Base-by-base conservation (phyloP, 176 grass and related monocot genomes). In the Eragrostis curvula region DNA sequence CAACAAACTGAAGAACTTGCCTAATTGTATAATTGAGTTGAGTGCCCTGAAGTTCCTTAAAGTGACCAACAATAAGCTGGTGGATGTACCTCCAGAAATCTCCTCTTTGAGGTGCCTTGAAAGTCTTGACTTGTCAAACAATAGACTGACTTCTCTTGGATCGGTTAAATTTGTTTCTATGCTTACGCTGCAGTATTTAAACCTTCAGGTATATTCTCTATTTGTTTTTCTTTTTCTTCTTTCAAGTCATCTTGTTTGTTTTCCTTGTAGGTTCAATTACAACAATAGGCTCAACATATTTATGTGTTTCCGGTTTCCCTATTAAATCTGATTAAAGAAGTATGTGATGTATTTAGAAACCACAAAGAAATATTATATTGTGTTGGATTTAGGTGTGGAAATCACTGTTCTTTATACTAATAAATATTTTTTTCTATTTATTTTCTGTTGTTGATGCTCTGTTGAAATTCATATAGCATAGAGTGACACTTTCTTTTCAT, bases 1-100 rank as follows among this genome's bases (percentile, higher is more conserved):
- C 86, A 99, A 99, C 82, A 99, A 99, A 85, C 65, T 99, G 79
- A 99, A 99, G 87, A 91, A 81, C 72, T 94, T 96, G 17, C 93
- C 93, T 84, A 93, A 91, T 70, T 88, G 81, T 88, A 94, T 99
- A 83, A 84, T 85, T 44, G 89, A 93, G 44, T 80, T 93, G 60
- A 77, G 73, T 80, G 83, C 89, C 51, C 76, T 99, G 57, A 89
- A 68, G 80, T 84, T 88, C 76, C 81, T 99, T 66, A 99, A 94
- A 90, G 86, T 99, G 75, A 90, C 90, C 59, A 93, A 96, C 72
- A 99, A 99, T 92, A 99, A 99, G 80, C 79, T 99, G 79, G 85
- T 86, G 20, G 93, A 99, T 84, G 49, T 96, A 60, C 96, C 96
- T 39, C 74, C 89, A 18, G 84, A 81, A 81, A 80, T 99, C 50